These are phyloP conservation scores for Spirogloea muscicola DNA, from an alignment of 139 green algal species.

Conservation along the genomic window DNA sequence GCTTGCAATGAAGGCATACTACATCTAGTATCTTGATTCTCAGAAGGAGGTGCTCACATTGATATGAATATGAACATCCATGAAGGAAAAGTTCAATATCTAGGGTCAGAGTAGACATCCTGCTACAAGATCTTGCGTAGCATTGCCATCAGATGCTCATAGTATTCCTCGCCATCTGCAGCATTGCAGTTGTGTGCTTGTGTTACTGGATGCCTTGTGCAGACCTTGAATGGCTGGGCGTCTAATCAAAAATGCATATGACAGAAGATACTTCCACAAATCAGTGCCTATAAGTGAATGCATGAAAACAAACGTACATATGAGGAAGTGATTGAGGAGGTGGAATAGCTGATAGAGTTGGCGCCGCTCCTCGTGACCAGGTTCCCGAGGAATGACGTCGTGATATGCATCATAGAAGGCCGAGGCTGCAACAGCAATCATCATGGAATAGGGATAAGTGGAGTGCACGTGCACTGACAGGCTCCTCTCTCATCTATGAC, in stretches of 20 bases:
- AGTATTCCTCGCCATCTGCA: conserved; percentile 24
- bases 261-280: background rate
- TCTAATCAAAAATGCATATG: background rate
- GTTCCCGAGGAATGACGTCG: conserved; percentile 18
- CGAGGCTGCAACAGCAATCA: conserved; percentile 13
- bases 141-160: conserved; percentile 1
- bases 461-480: too few relatives aligned
- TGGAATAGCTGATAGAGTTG: conserved; percentile 48
- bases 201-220: background rate
- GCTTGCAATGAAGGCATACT: too few relatives aligned
- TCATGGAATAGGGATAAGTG: too few relatives aligned
- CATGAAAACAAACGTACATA: conserved; percentile 26
- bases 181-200: background rate
- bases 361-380: conserved; percentile 42
- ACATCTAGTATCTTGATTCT: too few relatives aligned
- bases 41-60: too few relatives aligned
- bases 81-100: too few relatives aligned
- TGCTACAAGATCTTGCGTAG: background rate
- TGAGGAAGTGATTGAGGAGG: conserved; percentile 46
- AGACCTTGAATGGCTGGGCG: background rate
- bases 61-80: too few relatives aligned
- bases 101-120: too few relatives aligned
- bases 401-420: conserved; percentile 43
- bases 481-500: too few relatives aligned
- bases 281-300: background rate